Base-by-base conservation (phyloP, 495 filamentous ascomycete species). In the Chaetomium fimeti region DNA sequence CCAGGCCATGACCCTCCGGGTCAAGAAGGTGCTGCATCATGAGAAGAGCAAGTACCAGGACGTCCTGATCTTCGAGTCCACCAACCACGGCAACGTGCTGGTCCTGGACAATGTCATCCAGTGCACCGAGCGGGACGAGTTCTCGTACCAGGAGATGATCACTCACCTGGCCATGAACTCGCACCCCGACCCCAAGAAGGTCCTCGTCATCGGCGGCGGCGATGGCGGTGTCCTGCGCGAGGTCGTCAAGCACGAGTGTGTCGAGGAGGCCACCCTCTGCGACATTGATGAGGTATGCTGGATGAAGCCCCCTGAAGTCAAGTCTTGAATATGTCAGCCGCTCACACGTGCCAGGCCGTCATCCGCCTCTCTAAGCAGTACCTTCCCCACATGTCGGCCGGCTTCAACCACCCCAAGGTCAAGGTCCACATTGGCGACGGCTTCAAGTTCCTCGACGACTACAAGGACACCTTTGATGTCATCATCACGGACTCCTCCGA, bases 91-190 rank as follows among this genome's bases (percentile, higher is more conserved):
- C 72, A 96, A 87, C 69, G 93, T 98, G 57, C 86, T 99, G n/a
- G 93, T 99, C 51, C 85, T 99, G 45, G 94, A 99, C 84, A 97
- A 97, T 74, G 94, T 96, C 75, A 97, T 99, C 78, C 94, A 98
- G 80, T 92, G 88, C 83, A 97, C 94, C 62, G 94, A 98, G 86
- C 85, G 92, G 48, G 95, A 99, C 75, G 95, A 99, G 83, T 98
- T 98, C 84, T 88, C 91, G 79, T 98, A 98, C 87, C 95, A 99
- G 82, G 95, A 99, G 86, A 99, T 99, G 94, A 99, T 99, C 81
- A 91, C 94, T 63, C 92, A 99, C 80, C 85, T 98, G 59, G 94
- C 91, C 79, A 93, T 99, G 90, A 95, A 95, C 85, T 91, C 94
- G 27, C 94, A 98, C 85, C 95, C 93, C 68, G 86, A 94, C 82